A percentile compares a stretch with the other conserved stretches of the same genome.
These are phyloP conservation scores for Lactarius vividus DNA, from an alignment of 768 basidiomycete species.

Conservation along the genomic window DNA sequence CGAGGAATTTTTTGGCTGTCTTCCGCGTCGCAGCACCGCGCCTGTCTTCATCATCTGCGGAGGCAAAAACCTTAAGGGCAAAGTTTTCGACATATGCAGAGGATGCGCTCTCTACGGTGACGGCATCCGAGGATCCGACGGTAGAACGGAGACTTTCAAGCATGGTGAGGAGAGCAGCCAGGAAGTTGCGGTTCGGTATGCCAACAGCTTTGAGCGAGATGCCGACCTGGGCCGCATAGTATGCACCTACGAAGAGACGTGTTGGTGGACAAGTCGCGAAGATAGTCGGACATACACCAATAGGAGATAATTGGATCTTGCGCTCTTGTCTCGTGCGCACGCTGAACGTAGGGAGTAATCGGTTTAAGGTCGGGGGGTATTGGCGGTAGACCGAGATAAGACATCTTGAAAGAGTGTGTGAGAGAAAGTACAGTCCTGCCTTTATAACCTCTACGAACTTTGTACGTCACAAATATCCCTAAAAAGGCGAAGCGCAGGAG, in stretches of 20 bases:
- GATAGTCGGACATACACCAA: conserved; percentile 70
- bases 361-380: conserved; percentile 60
- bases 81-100: conserved; percentile 95
- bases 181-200: conserved; percentile 57
- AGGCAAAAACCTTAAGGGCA: conserved; percentile 81
- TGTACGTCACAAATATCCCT: neutral
- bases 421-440: neutral
- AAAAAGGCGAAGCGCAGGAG: no score
- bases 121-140: conserved; percentile 71
- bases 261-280: conserved; percentile 6
- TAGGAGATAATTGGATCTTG: conserved; percentile 89
- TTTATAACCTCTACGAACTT: neutral
- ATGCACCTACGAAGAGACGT: conserved; percentile 59
- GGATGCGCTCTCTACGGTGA: conserved; percentile 78
- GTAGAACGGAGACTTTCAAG: conserved; percentile 81
- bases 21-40: conserved; percentile 73
- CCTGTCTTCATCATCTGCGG: conserved; percentile 91
- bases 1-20: conserved; percentile 93
- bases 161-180: conserved; percentile 68
- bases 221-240: conserved; percentile 88
- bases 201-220: conserved; percentile 73
- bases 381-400: conserved; percentile 55
- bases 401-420: conserved; percentile 14
- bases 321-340: conserved; percentile 80
- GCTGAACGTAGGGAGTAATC: conserved; percentile 78